Evolutionary conservation across 306 rosid species (phyloP), one percentile per base, ranked within the genome.

Genomic region (Quillaja saponaria): DNA sequence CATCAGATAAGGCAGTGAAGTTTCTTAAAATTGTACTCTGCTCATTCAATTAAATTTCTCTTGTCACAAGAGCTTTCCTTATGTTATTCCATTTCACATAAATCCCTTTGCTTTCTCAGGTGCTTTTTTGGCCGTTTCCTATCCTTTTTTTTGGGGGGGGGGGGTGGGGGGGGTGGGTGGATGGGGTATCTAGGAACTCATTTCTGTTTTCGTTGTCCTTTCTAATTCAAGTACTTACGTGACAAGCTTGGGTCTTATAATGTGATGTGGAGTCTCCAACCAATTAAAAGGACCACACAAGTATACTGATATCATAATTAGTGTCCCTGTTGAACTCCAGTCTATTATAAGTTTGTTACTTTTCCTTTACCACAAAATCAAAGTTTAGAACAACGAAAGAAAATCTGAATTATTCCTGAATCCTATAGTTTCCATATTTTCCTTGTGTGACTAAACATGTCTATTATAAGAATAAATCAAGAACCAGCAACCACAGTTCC

Each of bases 61-160:
- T 48, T 47, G 18, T 19, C 37, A 47, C 42, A 39, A 14, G 25
- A 13, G 25, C 15, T 55, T 41, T 39, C 52, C 51, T 9, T 55
- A 8, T 25, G 11, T 31, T 40, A 31, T 52, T 55, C 50, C 33
- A 74, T 55, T 59, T 72, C 20, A 49, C 31, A 25, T 25, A 25
- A 25, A 1, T 25, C 31, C 31, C 2, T 25, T 25, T 25, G 31
- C n/a, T n/a, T n/a, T n/a, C n/a, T n/a, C n/a, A n/a, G n/a, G n/a
- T n/a, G n/a, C n/a, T n/a, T n/a, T n/a, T n/a, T n/a, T n/a, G n/a
- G n/a, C n/a, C n/a, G n/a, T n/a, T n/a, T n/a, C n/a, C n/a, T n/a
- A n/a, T n/a, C n/a, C n/a, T n/a, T n/a, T n/a, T n/a, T n/a, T n/a
- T n/a, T n/a, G n/a, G n/a, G n/a, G n/a, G n/a, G n/a, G n/a, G n/a